Evolutionary conservation across 176 grass and related monocot species (phyloP).

Genomic region (Urochloa ruziziensis): DNA sequence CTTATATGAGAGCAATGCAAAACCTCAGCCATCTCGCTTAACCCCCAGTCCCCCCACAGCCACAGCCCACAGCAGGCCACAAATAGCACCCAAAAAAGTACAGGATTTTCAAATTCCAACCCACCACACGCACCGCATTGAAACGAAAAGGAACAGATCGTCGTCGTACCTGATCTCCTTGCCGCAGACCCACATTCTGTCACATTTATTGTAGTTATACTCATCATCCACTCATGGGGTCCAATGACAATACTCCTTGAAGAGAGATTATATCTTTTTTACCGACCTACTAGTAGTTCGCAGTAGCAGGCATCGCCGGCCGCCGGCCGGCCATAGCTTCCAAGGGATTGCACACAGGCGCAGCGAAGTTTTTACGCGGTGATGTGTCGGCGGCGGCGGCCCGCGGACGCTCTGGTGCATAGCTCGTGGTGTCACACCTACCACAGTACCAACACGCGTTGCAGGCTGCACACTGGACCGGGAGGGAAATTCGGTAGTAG

Average conservation of each 20-base stretch:
- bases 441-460: background rate
- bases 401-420: too few relatives aligned
- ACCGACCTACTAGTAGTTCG: background rate
- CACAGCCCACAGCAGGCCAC: too few relatives aligned
- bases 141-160: background rate
- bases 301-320: background rate
- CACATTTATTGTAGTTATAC: background rate
- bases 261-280: background rate
- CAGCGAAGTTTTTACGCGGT: background rate
- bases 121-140: background rate
- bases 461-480: background rate
- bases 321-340: background rate
- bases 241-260: background rate
- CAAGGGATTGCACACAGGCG: background rate
- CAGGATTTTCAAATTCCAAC: background rate
- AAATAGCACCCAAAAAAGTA: background rate
- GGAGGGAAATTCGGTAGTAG: too few relatives aligned
- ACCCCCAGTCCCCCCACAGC: too few relatives aligned
- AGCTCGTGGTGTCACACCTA: background rate
- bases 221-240: background rate
- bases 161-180: background rate
- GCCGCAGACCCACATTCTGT: slow-evolving; percentile 8
- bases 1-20: background rate
- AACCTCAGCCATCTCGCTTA: background rate
- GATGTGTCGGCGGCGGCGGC: background rate